phyloP scores from a whole-genome alignment of 345 rosid species.

The Salix brachista region DNA sequence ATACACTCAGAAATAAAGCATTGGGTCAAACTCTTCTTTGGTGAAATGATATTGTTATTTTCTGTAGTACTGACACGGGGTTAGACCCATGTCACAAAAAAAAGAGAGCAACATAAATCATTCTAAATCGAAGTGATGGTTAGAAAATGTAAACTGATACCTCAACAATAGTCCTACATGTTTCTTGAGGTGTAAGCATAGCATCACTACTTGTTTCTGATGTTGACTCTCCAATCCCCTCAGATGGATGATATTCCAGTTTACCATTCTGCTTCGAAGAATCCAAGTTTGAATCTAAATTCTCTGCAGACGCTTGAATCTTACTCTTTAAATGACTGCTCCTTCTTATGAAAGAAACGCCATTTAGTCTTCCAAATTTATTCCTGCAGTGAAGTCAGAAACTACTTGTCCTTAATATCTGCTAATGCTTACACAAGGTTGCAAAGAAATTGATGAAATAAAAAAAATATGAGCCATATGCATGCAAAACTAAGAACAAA shows the following conservation, averaged over 20 bases:
- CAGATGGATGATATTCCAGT: conserved; percentile 69
- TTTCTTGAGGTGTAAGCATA: conserved; percentile 68
- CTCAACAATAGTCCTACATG: conserved; percentile 78
- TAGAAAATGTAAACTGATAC: conserved; percentile 45
- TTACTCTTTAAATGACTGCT: conserved; percentile 40
- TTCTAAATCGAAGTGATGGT: not conserved
- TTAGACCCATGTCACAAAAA: not conserved
- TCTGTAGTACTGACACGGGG: not conserved
- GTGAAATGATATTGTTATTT: not conserved
- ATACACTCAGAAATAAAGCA: not conserved
- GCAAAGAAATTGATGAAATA: not conserved
- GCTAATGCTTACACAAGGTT: not conserved
- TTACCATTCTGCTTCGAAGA: conserved; percentile 50
- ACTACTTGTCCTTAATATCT: not conserved
- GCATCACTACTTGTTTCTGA: conserved; percentile 41
- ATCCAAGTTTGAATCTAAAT: conserved; percentile 54
- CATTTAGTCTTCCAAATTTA: conserved; percentile 37
- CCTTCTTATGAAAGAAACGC: conserved; percentile 34
- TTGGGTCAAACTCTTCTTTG: too few species aligned
- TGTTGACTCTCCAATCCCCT: conserved; percentile 56
- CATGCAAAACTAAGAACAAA: not conserved
- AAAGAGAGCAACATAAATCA: not conserved
- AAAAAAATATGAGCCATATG: not conserved
- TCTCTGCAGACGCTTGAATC: conserved; percentile 58
- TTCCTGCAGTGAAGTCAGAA: conserved; percentile 29